phyloP scores from a whole-genome alignment of 208 protist genomes.

The Dictyostelium gargantuum region DNA sequence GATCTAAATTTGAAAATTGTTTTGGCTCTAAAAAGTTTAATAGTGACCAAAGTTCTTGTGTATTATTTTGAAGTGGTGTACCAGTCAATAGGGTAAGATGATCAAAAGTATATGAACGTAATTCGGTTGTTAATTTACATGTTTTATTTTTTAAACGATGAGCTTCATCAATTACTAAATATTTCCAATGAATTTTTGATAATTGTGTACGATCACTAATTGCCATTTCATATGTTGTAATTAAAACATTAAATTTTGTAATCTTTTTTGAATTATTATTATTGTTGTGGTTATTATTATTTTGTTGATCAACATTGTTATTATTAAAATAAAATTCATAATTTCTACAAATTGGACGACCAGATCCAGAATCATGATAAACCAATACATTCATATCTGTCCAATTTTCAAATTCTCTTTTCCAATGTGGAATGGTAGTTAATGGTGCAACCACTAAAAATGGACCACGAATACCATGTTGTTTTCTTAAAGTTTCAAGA shows the following conservation, averaged over 20 bases:
- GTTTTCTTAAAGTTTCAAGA: slow-evolving; percentile 72
- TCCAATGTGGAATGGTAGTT: slow-evolving; percentile 91
- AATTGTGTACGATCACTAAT: slow-evolving; percentile 88
- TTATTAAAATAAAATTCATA: slow-evolving; percentile 81
- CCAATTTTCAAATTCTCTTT: slow-evolving; percentile 87
- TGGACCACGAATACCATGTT: slow-evolving; percentile 87
- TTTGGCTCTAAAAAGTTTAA: slow-evolving; percentile 95
- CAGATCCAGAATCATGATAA: slow-evolving; percentile 91
- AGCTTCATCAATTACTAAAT: slow-evolving; percentile 96
- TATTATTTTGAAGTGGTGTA: slow-evolving; percentile 95
- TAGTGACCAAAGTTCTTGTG: slow-evolving; percentile 93
- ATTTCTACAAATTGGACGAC: slow-evolving; percentile 80
- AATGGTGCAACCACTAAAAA: slow-evolving; percentile 96
- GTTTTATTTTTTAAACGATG: slow-evolving; percentile 90
- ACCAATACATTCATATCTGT: slow-evolving; percentile 92
- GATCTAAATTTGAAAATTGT: slow-evolving; percentile 58
- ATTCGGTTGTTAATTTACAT: slow-evolving; percentile 4
- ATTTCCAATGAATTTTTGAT: slow-evolving; percentile 90
- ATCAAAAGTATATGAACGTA: slow-evolving; percentile 13
- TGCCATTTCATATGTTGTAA: slow-evolving; percentile 96
- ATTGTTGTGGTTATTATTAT: background rate
- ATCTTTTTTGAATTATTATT: background rate
- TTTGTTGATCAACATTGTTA: background rate
- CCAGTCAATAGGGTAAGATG: slow-evolving; percentile 55
- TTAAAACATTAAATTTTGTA: slow-evolving; percentile 91